Percentiles rank a stretch among this genome's conserved stretches.
Conservation (phyloP, 2,329 filamentous ascomycete species). For the Fusarium azukiicola region DNA sequence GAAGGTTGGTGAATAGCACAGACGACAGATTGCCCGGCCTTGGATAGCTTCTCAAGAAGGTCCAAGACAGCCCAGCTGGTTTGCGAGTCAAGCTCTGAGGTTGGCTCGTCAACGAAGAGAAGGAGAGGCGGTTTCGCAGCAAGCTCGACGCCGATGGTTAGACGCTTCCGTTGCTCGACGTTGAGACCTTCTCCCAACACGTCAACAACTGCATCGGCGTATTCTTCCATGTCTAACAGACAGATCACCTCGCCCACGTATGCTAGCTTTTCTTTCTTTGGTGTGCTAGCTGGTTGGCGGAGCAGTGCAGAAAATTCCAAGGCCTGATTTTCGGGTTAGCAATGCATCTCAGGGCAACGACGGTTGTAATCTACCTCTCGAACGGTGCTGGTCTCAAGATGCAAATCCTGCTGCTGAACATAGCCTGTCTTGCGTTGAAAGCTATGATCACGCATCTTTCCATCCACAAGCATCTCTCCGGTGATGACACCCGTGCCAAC, state of each 20-base stretch:
- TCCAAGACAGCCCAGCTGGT: slow-evolving; percentile 15
- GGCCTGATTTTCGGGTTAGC: slow-evolving; percentile 46
- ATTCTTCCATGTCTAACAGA: slow-evolving; percentile 74
- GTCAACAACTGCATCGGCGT: slow-evolving; percentile 73
- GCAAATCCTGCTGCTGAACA: slow-evolving; percentile 82
- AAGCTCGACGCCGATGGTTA: slow-evolving; percentile 71
- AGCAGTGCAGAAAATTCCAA: slow-evolving; percentile 65
- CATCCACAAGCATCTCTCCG: slow-evolving; percentile 85
- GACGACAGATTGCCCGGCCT: slow-evolving; percentile 69
- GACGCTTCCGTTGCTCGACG: slow-evolving; percentile 71
- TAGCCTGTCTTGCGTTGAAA: slow-evolving; percentile 87
- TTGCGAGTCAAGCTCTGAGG: slow-evolving; percentile 61
- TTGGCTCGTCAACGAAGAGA: slow-evolving; percentile 75
- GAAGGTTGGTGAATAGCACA: slow-evolving; percentile 74
- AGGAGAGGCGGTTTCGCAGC: slow-evolving; percentile 67
- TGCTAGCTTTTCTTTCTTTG: slow-evolving; percentile 69
- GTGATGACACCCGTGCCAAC: slow-evolving; percentile 84
- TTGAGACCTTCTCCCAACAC: slow-evolving; percentile 66
- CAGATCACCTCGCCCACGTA: slow-evolving; percentile 75
- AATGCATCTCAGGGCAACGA: accelerated
- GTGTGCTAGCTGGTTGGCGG: slow-evolving; percentile 64
- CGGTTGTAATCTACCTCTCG: slow-evolving; percentile 40
- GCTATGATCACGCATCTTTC: slow-evolving; percentile 79
- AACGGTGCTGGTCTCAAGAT: slow-evolving; percentile 65
- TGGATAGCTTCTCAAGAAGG: slow-evolving; percentile 50